Percentiles rank a stretch among this genome's conserved stretches.
Evolutionary conservation across 805 yeast species (phyloP).

Genomic region (Metschnikowia arizonensis): DNA sequence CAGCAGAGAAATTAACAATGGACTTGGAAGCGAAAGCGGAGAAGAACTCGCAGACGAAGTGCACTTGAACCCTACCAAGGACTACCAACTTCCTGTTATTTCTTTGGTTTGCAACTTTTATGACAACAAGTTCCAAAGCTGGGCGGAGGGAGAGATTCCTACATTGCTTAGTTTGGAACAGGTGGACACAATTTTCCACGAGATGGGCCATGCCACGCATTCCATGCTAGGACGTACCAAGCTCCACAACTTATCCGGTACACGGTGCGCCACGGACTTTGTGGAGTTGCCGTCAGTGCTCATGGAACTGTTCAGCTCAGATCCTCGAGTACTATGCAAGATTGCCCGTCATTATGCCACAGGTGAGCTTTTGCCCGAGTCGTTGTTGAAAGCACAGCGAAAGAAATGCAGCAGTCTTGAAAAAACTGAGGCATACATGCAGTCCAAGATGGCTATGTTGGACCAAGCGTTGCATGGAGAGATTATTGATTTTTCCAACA

Average conservation of each 20-base stretch:
- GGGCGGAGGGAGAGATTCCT: slow-evolving; percentile 28
- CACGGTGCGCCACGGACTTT: slow-evolving; percentile 93
- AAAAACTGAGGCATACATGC: slow-evolving; percentile 76
- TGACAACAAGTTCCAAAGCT: slow-evolving; percentile 21
- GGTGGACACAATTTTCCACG: slow-evolving; percentile 93
- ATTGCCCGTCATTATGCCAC: slow-evolving; percentile 74
- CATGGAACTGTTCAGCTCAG: slow-evolving; percentile 90
- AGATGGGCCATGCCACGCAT: slow-evolving; percentile 99
- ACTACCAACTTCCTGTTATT: slow-evolving; percentile 82
- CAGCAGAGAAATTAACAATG: slow-evolving; percentile 66
- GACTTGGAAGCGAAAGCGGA: slow-evolving; percentile 28
- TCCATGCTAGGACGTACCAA: slow-evolving; percentile 92
- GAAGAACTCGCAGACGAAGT: slow-evolving; percentile 24
- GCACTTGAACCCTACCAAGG: slow-evolving; percentile 42
- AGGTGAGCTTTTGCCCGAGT: slow-evolving; percentile 52
- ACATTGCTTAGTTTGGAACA: slow-evolving; percentile 69
- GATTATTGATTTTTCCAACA: slow-evolving; percentile 30
- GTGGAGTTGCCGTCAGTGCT: slow-evolving; percentile 95
- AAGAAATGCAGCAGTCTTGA: slow-evolving; percentile 50
- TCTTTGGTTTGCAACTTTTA: slow-evolving; percentile 81
- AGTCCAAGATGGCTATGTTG: slow-evolving; percentile 81
- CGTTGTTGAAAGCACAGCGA: slow-evolving; percentile 49
- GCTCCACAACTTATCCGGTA: slow-evolving; percentile 88
- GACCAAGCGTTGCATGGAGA: slow-evolving; percentile 74
- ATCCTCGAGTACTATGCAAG: slow-evolving; percentile 64